Base-by-base conservation (phyloP, 2,329 filamentous ascomycete genomes). In the Penicillium italicum region DNA sequence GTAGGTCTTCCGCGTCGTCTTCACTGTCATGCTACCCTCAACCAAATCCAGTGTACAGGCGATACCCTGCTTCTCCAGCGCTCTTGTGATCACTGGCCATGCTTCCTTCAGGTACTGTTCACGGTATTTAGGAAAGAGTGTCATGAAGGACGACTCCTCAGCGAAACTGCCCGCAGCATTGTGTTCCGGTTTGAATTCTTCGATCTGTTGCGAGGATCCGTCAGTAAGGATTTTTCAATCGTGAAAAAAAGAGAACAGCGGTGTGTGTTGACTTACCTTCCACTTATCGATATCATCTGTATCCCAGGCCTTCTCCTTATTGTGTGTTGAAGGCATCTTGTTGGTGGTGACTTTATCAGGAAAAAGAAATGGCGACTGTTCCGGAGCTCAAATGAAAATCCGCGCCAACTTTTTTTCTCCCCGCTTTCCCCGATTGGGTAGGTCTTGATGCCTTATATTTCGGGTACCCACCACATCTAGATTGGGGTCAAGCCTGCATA, bases 211-310 rank as follows among this genome's bases (percentile, higher is more conserved):
- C 22, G 12, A 24, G 20, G 18, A 30, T 40, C 20, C 12, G 53
- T 55, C n/a, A 55, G 53, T 37, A 45, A 33, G 1, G 6, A 20
- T 30, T 20, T 28, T 48, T 20, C 31, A 18, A 28, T 11, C 1
- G 20, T 14, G 33, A 20, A 9, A 9, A 16, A 34, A 43, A 16
- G 22, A 8, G 1, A 24, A 18, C 5, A 36, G n/a, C 9, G 3
- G 16, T 16, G 4, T 30, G 14, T 33, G 0, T 20, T 3, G 24
- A n/a, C 38, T 56, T 46, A 87, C 86, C 80, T 91, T 93, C 91
- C 91, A 97, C 74, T 97, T 96, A 77, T 97, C 93, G 62, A 97
- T 90, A 69, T 97, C 94, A 60, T 96, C 92, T 54, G 92, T 96
- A 69, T 97, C 92, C 92, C 92, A 95, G 53, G 91, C 89, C 75